Percentiles rank a stretch among this genome's conserved stretches.
phyloP scores from a whole-genome alignment of 768 basidiomycete species.

The Cystobasidium tubakii region DNA sequence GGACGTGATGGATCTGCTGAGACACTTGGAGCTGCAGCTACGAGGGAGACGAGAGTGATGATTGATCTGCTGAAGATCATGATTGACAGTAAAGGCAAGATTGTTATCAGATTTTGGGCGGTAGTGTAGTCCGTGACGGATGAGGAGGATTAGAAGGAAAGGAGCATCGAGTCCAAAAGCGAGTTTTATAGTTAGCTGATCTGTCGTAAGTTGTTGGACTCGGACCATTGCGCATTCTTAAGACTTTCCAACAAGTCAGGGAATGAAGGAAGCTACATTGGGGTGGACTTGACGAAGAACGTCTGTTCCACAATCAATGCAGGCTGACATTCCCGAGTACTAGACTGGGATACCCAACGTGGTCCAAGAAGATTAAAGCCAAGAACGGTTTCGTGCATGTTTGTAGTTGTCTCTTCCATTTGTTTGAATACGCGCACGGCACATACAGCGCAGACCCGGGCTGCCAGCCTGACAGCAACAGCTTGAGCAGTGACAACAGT shows the following conservation, averaged over 20 bases:
- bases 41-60: constrained; percentile 5
- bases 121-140: neutral
- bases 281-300: neutral
- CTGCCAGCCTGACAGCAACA: neutral
- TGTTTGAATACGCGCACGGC: too few relatives aligned
- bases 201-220: neutral
- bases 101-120: neutral
- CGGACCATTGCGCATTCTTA: neutral
- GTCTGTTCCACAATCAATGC: neutral
- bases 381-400: too few relatives aligned
- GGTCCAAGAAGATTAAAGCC: too few relatives aligned
- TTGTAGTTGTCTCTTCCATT: too few relatives aligned
- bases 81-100: neutral
- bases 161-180: neutral
- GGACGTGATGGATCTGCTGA: constrained; percentile 18
- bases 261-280: neutral
- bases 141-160: neutral
- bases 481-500: too few relatives aligned
- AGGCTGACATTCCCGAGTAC: too few relatives aligned
- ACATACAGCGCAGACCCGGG: neutral
- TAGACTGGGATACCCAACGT: too few relatives aligned
- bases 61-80: constrained; percentile 1
- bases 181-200: neutral
- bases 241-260: neutral
- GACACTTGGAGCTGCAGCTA: neutral